Evolutionary conservation across 192 early-diverging fungal species (phyloP).

Genomic region (Podila minutissima): DNA sequence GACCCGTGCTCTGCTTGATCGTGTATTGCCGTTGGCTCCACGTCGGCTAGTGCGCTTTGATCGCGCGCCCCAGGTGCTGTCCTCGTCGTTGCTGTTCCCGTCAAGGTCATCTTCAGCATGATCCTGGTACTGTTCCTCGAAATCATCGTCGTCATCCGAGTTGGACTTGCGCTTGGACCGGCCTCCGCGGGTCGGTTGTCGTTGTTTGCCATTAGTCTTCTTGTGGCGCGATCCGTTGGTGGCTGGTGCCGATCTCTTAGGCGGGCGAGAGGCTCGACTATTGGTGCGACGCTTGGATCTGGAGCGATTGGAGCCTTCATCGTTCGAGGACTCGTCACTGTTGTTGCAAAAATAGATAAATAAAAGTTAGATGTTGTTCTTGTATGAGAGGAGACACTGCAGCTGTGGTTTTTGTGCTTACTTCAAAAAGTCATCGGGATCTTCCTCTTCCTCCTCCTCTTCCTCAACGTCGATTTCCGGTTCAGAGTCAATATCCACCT

Average conservation of each 20-base stretch:
- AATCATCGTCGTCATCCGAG: not conserved
- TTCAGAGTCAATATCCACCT: constrained; percentile 38
- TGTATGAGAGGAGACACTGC: not conserved
- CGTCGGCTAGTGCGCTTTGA: constrained; percentile 4
- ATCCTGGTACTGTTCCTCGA: not conserved
- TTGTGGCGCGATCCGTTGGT: not conserved
- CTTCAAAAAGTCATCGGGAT: constrained; percentile 47
- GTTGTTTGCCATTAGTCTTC: not conserved
- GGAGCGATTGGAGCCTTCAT: constrained; percentile 19
- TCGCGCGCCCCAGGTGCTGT: not conserved
- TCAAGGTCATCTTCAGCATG: constrained; percentile 7
- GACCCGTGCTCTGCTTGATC: not conserved
- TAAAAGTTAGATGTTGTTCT: not conserved
- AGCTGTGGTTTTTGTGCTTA: not conserved
- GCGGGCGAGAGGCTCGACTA: not conserved
- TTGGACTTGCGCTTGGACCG: not conserved
- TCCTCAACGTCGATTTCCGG: constrained; percentile 45
- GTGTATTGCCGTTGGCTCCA: constrained; percentile 2
- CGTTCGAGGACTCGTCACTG: constrained; percentile 23
- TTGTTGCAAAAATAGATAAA: not conserved
- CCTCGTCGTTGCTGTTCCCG: constrained; percentile 5
- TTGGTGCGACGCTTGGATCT: not conserved
- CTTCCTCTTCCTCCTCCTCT: constrained; percentile 48
- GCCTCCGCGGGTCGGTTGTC: not conserved
- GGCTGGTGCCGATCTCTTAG: constrained; percentile 4